Percentiles rank a stretch among this genome's conserved stretches.
These are phyloP conservation scores for Phyllosticta citribraziliensis DNA, from an alignment of 2,329 filamentous ascomycete genomes.

Conservation along the genomic window DNA sequence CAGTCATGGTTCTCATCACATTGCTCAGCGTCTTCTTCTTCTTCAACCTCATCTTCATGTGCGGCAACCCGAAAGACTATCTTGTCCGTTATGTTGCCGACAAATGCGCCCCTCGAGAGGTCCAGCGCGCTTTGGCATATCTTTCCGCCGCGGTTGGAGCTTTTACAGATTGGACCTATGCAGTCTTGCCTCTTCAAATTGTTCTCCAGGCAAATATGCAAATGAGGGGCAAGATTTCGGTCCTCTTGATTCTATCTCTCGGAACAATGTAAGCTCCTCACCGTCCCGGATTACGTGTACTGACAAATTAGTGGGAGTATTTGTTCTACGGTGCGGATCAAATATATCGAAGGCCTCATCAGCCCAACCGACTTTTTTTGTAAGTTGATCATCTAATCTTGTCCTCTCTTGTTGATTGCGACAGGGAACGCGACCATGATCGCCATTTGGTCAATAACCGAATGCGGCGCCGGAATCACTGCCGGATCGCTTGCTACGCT, in stretches of 20 bases:
- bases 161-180: constrained; percentile 23
- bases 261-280: constrained; percentile 19
- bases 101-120: constrained; percentile 32
- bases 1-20: constrained; percentile 19
- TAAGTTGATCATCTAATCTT: constrained; percentile 14
- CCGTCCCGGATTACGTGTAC: neutral
- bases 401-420: constrained; percentile 3
- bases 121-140: constrained; percentile 46
- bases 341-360: constrained; percentile 33
- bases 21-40: constrained; percentile 32
- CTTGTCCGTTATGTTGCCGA: constrained; percentile 23
- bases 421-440: constrained; percentile 35
- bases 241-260: constrained; percentile 45
- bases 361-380: constrained; percentile 36
- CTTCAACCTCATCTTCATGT: constrained; percentile 45
- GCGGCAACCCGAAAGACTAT: constrained; percentile 25
- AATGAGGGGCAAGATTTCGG: constrained; percentile 40
- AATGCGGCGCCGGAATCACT: constrained; percentile 31
- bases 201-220: constrained; percentile 49
- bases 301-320: constrained; percentile 38
- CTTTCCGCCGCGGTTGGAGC: constrained; percentile 22
- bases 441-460: constrained; percentile 31
- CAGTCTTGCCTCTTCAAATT: constrained; percentile 34
- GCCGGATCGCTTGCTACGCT: constrained; percentile 44
- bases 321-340: constrained; percentile 43